Base-by-base conservation (phyloP, 768 basidiomycete species). In the Artomyces pyxidatus region DNA sequence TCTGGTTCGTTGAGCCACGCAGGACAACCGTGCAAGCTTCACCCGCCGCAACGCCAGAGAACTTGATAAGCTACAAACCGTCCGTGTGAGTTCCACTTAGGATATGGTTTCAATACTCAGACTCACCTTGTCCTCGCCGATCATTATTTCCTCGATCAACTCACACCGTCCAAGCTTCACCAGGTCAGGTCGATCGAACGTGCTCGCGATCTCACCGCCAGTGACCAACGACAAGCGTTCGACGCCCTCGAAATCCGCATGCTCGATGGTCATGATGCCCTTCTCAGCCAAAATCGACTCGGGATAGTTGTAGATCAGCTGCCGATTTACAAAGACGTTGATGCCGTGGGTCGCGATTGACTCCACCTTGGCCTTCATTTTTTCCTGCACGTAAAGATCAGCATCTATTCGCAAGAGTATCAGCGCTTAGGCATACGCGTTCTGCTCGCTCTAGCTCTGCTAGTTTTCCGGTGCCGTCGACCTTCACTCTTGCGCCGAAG, bases 271-370 rank as follows among this genome's bases (percentile, higher is more conserved):
- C 82, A 97, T 72, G 67, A 98, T 91, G 48, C 96, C 95, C 53
- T 84, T 83, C 63, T 98, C 96, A 2, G 94, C 76, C n/a, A 99
- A 77, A 0, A 99, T 72, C 1, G 86, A 89, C 66, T 99, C 96
- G 37, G 96, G 96, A 64, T 97, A 98, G 76, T 99, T 98, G 81
- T 98, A 99, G 69, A 99, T 90, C 39, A 99, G 77, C 64, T 99
- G 96, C 44, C 96, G 81, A 71, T 99, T 99, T 54, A 98, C 92
- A 65, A 99, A 98, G 67, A 83, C 85, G 61, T 91, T 98, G 72
- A 98, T 90, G 45, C 95, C 95, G 58, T 96, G 93, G 0, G 86
- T 67, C 5, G 93, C 91, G 59, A 99, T 98, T 12, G 85, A 81
- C 40, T 92, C 89, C 6, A 99, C 94, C 71, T 98, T 99, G 51